phyloP scores from a whole-genome alignment of 1,284 basidiomycete genomes.

The Malassezia caprae region DNA sequence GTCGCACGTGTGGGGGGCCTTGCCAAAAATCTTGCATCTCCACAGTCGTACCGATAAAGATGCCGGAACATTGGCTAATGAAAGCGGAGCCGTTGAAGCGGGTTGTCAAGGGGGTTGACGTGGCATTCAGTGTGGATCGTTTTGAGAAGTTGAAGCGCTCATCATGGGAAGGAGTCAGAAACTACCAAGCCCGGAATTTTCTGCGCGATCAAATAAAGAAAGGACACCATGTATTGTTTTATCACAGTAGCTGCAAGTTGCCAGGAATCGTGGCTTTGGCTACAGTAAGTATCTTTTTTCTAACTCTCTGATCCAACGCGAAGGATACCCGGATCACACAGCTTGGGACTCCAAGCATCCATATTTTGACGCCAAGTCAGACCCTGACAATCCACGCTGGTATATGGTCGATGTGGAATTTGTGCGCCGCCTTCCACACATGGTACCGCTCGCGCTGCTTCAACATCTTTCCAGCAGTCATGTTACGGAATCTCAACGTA shows the following conservation, averaged over 20 bases:
- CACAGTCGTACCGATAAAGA: not conserved
- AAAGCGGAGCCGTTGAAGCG: slow-evolving; percentile 43
- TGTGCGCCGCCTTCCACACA: slow-evolving; percentile 59
- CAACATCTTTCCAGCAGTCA: slow-evolving; percentile 62
- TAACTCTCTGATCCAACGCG: slow-evolving; percentile 56
- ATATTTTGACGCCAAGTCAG: slow-evolving; percentile 80
- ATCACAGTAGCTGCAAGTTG: slow-evolving; percentile 83
- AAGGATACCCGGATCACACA: slow-evolving; percentile 10
- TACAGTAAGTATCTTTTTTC: not conserved
- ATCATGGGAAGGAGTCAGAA: slow-evolving; percentile 82
- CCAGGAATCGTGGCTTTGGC: slow-evolving; percentile 56
- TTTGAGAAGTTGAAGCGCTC: slow-evolving; percentile 52
- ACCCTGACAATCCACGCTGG: slow-evolving; percentile 70
- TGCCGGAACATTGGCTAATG: slow-evolving; percentile 33
- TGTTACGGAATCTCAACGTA: slow-evolving; percentile 58
- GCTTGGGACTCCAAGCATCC: slow-evolving; percentile 56
- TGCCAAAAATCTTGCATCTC: not conserved
- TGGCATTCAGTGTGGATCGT: slow-evolving; percentile 37
- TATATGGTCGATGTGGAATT: slow-evolving; percentile 72
- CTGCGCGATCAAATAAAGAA: slow-evolving; percentile 72
- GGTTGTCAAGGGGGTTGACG: slow-evolving; percentile 34
- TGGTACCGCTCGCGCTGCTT: slow-evolving; percentile 69
- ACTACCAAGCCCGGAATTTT: slow-evolving; percentile 79
- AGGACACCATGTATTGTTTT: slow-evolving; percentile 69
- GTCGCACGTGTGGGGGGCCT: not conserved